These are phyloP conservation scores for Arachnopeziza araneosa DNA, from an alignment of 2,329 filamentous ascomycete species.

Conservation along the genomic window DNA sequence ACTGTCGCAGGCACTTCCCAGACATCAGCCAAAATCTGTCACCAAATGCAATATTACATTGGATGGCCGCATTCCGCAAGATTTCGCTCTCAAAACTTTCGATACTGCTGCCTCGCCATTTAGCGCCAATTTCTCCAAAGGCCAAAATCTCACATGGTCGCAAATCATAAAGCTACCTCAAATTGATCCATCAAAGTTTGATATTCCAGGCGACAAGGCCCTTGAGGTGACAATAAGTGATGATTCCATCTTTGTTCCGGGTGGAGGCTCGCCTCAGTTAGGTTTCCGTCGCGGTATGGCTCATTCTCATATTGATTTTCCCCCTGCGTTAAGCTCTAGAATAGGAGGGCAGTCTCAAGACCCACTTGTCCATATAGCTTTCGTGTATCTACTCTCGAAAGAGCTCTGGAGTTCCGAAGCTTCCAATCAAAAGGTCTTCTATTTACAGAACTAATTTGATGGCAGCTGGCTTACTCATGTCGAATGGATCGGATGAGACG, in stretches of 20 bases:
- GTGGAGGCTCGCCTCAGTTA: slow-evolving; percentile 47
- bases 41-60: slow-evolving; percentile 36
- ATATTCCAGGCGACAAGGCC: slow-evolving; percentile 4
- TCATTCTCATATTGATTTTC: background rate
- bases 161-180: slow-evolving; percentile 43
- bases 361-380: background rate
- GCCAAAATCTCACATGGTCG: slow-evolving; percentile 46
- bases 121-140: slow-evolving; percentile 47
- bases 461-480: too few relatives aligned
- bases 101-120: slow-evolving; percentile 39
- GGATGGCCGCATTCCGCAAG: slow-evolving; percentile 40
- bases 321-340: too few relatives aligned
- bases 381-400: background rate
- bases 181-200: slow-evolving; percentile 22
- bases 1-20: background rate
- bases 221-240: slow-evolving; percentile 33
- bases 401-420: too few relatives aligned
- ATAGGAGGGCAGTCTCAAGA: too few relatives aligned
- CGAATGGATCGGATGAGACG: too few relatives aligned
- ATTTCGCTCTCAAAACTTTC: slow-evolving; percentile 35
- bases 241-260: slow-evolving; percentile 50
- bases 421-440: too few relatives aligned
- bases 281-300: background rate
- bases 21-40: slow-evolving; percentile 1
- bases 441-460: background rate